Base-by-base conservation (phyloP, 1,284 basidiomycete species). In the Ceraceosorus bombacis region DNA sequence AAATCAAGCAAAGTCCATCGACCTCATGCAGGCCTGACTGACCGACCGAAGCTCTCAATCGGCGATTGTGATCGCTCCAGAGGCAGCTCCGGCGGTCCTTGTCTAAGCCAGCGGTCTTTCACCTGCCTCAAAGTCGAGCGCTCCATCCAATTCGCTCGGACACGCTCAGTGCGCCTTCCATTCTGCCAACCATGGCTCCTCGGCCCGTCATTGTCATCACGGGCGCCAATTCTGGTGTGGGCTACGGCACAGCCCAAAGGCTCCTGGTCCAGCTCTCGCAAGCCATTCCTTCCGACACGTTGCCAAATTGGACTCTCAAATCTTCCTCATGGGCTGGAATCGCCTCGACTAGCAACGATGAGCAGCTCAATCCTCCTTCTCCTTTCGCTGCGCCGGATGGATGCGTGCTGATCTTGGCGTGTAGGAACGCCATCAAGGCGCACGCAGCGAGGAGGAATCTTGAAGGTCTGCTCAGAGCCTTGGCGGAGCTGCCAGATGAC, bases 391-490 rank as follows among this genome's bases (percentile, higher is more conserved):
- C 77, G 3, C 63, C 69, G 8, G 60, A 78, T 51, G 77, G 77
- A 39, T 69, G 69, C 61, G 76, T 73, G 17, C 55, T 78, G 49
- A 52, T 78, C 49, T 68, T 78, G 5, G 77, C 76, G 10, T 76
- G 74, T 55, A 69, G 77, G 4, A 78, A 78, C 50, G 67, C 72
- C 37, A 70, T 76, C 61, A 76, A 77, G 53, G 77, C 77, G 10
- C 70, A 73, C 59, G 65, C 70, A 50, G 77, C 76, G 1, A 54
- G 69, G 40, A 54, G 57, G 37, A 64, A 72, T 46, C 70, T 78
- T 36, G 53, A 71, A 51, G 57, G 61, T 46, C 59, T 73, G 27
- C 59, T 76, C 49, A 58, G 64, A 38, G 67, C 65, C 57, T 62
- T 75, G 53, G 66, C 66, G 53, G 65, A 70, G 41, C 60, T 73